Evolutionary conservation across 768 basidiomycete species (phyloP).

Genomic region (Boletus speciosus): DNA sequence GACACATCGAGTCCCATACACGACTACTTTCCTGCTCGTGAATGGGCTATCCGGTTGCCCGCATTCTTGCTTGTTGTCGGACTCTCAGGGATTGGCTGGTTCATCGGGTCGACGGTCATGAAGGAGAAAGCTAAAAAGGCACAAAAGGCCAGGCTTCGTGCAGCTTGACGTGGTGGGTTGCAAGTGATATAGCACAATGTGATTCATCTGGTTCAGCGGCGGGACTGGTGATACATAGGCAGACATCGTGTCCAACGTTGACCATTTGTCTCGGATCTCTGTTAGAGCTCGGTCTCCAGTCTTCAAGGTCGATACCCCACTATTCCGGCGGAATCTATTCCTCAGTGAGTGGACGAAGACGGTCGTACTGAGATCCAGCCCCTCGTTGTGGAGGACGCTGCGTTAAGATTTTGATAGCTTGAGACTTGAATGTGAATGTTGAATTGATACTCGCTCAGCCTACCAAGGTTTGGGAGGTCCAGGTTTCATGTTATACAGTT

Average conservation of each 20-base stretch:
- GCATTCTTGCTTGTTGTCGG: constrained; percentile 80
- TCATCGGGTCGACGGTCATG: constrained; percentile 73
- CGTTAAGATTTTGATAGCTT: neutral
- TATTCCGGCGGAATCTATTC: neutral
- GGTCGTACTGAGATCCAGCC: neutral
- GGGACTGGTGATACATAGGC: neutral
- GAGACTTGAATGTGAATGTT: neutral
- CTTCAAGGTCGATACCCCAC: neutral
- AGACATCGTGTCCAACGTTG: neutral
- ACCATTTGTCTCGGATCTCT: too few relatives aligned
- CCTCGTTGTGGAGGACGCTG: neutral
- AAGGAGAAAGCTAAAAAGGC: constrained; percentile 71
- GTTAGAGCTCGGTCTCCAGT: neutral
- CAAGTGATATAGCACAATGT: neutral
- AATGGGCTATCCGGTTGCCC: constrained; percentile 90
- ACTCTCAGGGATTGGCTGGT: constrained; percentile 72
- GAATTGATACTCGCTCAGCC: neutral
- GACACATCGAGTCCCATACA: constrained; percentile 72
- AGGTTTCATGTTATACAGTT: too few relatives aligned
- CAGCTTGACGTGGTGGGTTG: constrained; percentile 42
- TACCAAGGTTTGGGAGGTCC: neutral
- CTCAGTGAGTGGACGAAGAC: neutral
- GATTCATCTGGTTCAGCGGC: neutral
- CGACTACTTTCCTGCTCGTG: constrained; percentile 75
- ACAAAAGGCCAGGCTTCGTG: constrained; percentile 56